Evolutionary conservation across 495 filamentous ascomycete species (phyloP).

Genomic region (Penicillium taxi): DNA sequence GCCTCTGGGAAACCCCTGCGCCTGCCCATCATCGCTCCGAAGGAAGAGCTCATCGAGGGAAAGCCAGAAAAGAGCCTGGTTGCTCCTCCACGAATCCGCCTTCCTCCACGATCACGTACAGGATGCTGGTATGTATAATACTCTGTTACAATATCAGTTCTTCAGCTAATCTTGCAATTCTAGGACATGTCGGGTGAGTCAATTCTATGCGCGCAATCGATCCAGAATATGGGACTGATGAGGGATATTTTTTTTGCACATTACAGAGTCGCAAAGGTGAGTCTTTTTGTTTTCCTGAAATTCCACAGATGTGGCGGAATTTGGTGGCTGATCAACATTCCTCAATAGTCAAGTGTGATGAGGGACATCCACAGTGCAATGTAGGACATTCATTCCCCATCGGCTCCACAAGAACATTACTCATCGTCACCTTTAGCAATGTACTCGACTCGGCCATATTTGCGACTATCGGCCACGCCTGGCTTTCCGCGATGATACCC

Average conservation of each 20-base stretch:
- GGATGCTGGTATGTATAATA: conserved; percentile 43
- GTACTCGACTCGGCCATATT: conserved; percentile 45
- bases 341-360: conserved; percentile 44
- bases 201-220: background rate
- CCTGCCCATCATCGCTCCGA: conserved; percentile 44
- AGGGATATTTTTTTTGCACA: conserved; percentile 1
- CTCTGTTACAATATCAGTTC: background rate
- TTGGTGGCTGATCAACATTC: conserved; percentile 12
- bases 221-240: conserved; percentile 3
- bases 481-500: conserved; percentile 50
- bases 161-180: conserved; percentile 4
- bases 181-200: conserved; percentile 46
- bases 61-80: conserved; percentile 23
- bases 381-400: conserved; percentile 25
- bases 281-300: conserved; percentile 7
- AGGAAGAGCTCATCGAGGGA: conserved; percentile 27
- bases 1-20: conserved; percentile 30
- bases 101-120: conserved; percentile 46
- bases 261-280: conserved; percentile 45
- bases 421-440: conserved; percentile 35
- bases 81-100: conserved; percentile 37
- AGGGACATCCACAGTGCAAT: conserved; percentile 45
- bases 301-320: conserved; percentile 1
- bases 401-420: conserved; percentile 5
- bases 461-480: conserved; percentile 52